Evolutionary conservation across 106 monocot species (phyloP).

Genomic region (Cymbidium sinense): DNA sequence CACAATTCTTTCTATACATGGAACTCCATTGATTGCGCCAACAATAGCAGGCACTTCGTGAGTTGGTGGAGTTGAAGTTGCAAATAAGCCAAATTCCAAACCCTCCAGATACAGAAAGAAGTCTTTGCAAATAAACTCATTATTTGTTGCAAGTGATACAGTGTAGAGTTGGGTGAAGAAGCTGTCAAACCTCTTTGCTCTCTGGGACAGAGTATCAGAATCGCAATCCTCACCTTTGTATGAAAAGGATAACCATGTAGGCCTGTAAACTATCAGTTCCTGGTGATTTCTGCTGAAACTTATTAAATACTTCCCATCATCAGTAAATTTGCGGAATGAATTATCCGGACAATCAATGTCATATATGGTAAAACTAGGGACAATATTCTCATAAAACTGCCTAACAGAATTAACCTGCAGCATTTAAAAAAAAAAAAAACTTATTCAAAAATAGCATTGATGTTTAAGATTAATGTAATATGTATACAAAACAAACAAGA

Average conservation of each 20-base stretch:
- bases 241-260: conserved; percentile 77
- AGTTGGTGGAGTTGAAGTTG: conserved; percentile 79
- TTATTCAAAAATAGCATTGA: not conserved
- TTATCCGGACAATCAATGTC: conserved; percentile 89
- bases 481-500: not conserved
- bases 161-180: conserved; percentile 78
- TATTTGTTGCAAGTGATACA: conserved; percentile 65
- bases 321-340: conserved; percentile 90
- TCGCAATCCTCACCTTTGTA: conserved; percentile 65
- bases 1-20: conserved; percentile 90
- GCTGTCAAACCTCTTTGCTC: conserved; percentile 77
- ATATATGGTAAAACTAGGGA: conserved; percentile 78
- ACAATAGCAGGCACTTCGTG: conserved; percentile 50
- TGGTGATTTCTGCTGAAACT: conserved; percentile 88
- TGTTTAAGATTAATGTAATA: too few relatives aligned
- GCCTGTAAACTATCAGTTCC: conserved; percentile 87
- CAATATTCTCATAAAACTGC: conserved; percentile 89
- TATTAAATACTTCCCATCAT: conserved; percentile 86
- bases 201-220: conserved; percentile 42
- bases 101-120: conserved; percentile 86
- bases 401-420: conserved; percentile 75
- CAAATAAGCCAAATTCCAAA: conserved; percentile 84
- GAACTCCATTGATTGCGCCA: conserved; percentile 83
- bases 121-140: conserved; percentile 89
- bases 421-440: not conserved